Percentiles rank a stretch among this genome's conserved stretches.
Conservation (phyloP, 768 basidiomycete genomes). For the Russula lepida region DNA sequence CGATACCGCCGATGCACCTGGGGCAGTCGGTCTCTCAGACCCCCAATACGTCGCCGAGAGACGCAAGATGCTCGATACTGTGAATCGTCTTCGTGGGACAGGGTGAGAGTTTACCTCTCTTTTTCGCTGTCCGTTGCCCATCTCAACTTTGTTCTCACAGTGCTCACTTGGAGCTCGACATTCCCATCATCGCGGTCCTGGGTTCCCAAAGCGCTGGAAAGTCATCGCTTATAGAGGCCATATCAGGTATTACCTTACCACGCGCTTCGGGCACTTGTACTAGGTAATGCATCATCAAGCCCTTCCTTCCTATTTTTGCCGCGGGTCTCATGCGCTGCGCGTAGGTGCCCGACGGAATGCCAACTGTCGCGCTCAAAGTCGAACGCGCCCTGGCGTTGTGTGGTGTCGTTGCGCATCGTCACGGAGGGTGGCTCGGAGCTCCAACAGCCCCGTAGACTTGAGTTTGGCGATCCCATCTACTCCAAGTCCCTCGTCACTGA, state of each 20-base stretch:
- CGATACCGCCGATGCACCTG: conserved; percentile 14
- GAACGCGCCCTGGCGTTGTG: conserved; percentile 30
- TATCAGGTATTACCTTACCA: conserved; percentile 64
- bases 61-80: conserved; percentile 46
- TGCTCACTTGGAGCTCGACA: conserved; percentile 59
- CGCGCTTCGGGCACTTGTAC: conserved; percentile 69
- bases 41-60: conserved; percentile 34
- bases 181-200: conserved; percentile 69
- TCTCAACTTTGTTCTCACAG: conserved; percentile 28
- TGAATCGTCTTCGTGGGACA: conserved; percentile 53
- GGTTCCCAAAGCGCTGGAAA: conserved; percentile 71
- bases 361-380: conserved; percentile 24
- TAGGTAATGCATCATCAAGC: conserved; percentile 34
- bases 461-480: conserved; percentile 34
- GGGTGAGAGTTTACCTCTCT: conserved; percentile 36
- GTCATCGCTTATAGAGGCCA: conserved; percentile 69
- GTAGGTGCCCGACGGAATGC: conserved; percentile 34
- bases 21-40: conserved; percentile 44
- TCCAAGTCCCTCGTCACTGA: conserved; percentile 52
- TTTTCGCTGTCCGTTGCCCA: neutral
- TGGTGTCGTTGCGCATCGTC: conserved; percentile 27
- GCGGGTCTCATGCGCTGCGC: neutral
- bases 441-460: conserved; percentile 29
- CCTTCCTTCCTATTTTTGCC: neutral
- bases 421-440: conserved; percentile 22